These are phyloP conservation scores for Artemisia tridentata DNA, from an alignment of 129 eudicot genomes.

Conservation along the genomic window DNA sequence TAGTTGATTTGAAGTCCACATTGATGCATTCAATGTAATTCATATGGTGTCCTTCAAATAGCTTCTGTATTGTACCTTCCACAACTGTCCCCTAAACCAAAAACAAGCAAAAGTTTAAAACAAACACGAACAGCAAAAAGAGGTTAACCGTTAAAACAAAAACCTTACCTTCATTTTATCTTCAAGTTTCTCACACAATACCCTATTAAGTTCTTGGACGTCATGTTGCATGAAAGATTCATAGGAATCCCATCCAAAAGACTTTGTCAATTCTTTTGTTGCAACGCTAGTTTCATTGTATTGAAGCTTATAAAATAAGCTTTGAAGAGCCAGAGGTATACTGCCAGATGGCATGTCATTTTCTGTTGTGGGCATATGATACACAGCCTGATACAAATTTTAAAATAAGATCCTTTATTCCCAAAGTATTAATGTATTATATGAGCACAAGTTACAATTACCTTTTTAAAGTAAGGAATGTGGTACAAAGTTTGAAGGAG, in stretches of 20 bases:
- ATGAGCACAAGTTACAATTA: constrained; percentile 1
- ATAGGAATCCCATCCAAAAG: constrained; percentile 98
- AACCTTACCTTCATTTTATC: constrained; percentile 92
- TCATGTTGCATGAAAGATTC: constrained; percentile 99
- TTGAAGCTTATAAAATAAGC: constrained; percentile 95
- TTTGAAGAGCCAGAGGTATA: constrained; percentile 91
- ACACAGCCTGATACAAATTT: constrained; percentile 74
- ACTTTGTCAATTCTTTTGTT: constrained; percentile 90
- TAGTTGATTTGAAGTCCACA: constrained; percentile 88
- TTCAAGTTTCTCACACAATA: constrained; percentile 91
- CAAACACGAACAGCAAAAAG: constrained; percentile 1
- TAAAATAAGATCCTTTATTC: constrained; percentile 28
- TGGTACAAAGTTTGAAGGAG: constrained; percentile 90
- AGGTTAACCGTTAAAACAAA: constrained; percentile 4
- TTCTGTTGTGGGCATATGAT: constrained; percentile 99
- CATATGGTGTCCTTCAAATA: constrained; percentile 99
- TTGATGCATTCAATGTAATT: constrained; percentile 95
- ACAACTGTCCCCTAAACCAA: constrained; percentile 86
- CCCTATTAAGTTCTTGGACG: constrained; percentile 96
- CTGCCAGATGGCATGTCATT: constrained; percentile 91
- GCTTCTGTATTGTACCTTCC: constrained; percentile 96
- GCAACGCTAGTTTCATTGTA: constrained; percentile 90
- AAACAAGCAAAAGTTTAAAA: constrained; percentile 24
- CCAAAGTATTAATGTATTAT: constrained; percentile 1
- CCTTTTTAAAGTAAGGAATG: constrained; percentile 95